Evolutionary conservation across 805 yeast species (phyloP).

Genomic region (Debaryomyces prosopidis): DNA sequence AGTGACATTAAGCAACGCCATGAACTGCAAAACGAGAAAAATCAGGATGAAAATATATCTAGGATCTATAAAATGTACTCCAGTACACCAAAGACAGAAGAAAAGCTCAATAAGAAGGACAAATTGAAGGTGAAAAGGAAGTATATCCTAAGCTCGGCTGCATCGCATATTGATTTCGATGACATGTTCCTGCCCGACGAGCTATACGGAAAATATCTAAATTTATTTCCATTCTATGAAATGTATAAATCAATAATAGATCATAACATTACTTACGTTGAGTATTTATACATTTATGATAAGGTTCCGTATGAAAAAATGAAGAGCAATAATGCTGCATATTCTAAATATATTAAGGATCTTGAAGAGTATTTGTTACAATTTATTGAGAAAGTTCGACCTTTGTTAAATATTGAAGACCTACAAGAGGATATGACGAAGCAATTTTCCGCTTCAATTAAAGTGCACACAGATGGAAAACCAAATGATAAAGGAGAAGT

Average conservation of each 20-base stretch:
- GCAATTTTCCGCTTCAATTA: constrained; percentile 1
- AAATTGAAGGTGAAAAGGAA: constrained; percentile 30
- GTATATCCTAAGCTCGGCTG: constrained; percentile 49
- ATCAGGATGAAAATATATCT: constrained; percentile 11
- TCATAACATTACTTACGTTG: constrained; percentile 40
- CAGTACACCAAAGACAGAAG: constrained; percentile 19
- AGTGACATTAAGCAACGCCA: constrained; percentile 4
- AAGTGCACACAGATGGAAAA: constrained; percentile 8
- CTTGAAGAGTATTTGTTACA: constrained; percentile 50
- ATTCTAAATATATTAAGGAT: constrained; percentile 44
- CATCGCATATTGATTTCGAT: constrained; percentile 50
- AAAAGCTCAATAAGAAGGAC: constrained; percentile 11
- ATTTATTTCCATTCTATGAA: constrained; percentile 53
- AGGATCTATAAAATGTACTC: constrained; percentile 25
- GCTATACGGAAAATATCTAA: constrained; percentile 62
- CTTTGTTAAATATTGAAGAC: constrained; percentile 44
- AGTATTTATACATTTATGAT: constrained; percentile 50
- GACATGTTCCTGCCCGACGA: constrained; percentile 60
- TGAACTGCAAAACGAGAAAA: constrained; percentile 2
- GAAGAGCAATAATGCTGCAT: constrained; percentile 29
- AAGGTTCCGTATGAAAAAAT: constrained; percentile 27
- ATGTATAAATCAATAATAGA: constrained; percentile 49
- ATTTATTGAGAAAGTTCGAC: constrained; percentile 50
- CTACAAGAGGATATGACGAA: constrained; percentile 9
- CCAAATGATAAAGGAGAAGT: constrained; percentile 29